These are phyloP conservation scores for Micromonas commoda DNA, from an alignment of 139 green algal genomes.

Conservation along the genomic window DNA sequence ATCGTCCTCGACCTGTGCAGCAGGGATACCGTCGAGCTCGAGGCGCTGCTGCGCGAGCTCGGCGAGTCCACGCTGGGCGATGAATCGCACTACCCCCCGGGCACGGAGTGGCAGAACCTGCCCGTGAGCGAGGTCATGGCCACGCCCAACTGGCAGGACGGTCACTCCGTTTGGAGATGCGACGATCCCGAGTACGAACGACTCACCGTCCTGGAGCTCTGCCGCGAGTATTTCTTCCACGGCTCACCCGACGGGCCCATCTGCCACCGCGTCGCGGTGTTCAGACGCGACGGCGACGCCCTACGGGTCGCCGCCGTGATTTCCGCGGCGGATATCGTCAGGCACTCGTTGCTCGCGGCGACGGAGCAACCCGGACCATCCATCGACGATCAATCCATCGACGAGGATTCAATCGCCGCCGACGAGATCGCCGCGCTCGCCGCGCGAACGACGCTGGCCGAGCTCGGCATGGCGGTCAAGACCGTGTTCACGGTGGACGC, in stretches of 20 bases:
- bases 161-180: not conserved
- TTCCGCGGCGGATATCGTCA: too few species aligned
- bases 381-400: too few species aligned
- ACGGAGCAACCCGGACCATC: too few species aligned
- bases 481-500: not conserved
- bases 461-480: not conserved
- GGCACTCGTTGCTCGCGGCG: too few species aligned
- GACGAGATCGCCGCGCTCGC: not conserved
- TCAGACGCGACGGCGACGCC: too few species aligned
- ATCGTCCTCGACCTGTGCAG: not conserved
- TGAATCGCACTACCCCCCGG: too few species aligned
- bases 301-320: too few species aligned
- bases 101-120: not conserved
- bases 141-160: not conserved
- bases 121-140: not conserved
- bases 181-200: not conserved
- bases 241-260: not conserved
- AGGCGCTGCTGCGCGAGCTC: not conserved
- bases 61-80: too few species aligned
- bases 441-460: not conserved
- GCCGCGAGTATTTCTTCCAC: not conserved
- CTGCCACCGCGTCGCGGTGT: not conserved
- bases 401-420: too few species aligned
- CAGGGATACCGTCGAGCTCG: not conserved
- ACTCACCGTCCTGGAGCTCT: not conserved